Percentiles rank a stretch among this genome's conserved stretches.
Conservation (phyloP, 73 alveolate genomes). For the Stentor coeruleus region DNA sequence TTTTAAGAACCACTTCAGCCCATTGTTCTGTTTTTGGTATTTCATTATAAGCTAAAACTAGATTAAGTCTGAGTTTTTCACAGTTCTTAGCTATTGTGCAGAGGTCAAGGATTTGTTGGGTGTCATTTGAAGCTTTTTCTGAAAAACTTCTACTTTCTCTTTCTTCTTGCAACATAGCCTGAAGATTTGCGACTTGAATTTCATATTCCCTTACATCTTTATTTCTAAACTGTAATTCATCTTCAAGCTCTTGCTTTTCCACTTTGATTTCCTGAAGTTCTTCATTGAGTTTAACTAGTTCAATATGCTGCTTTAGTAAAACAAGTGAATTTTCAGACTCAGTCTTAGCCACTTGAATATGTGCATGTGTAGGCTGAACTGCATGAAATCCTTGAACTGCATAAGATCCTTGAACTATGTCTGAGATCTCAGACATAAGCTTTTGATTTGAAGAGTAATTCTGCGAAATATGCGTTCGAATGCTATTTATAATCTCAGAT, state of each 20-base stretch:
- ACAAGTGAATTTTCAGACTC: neutral
- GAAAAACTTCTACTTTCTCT: neutral
- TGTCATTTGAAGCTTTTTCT: neutral
- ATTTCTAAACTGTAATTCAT: neutral
- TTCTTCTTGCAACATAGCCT: constrained; percentile 3
- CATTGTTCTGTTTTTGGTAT: neutral
- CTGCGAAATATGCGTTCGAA: constrained; percentile 29
- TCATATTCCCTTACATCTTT: neutral
- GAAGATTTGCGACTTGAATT: neutral
- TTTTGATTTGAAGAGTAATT: constrained; percentile 34
- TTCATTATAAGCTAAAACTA: neutral
- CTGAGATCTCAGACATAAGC: neutral
- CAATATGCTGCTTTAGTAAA: neutral
- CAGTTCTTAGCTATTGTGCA: neutral
- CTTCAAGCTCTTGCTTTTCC: constrained; percentile 5
- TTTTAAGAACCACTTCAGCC: neutral
- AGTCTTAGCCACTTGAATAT: neutral
- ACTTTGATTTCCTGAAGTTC: neutral
- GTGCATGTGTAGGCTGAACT: too few species aligned
- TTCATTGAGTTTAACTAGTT: neutral
- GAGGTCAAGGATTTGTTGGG: neutral
- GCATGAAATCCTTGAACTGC: too few species aligned
- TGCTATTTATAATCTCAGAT: constrained; percentile 45
- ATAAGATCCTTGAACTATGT: neutral
- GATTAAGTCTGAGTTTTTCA: neutral